Base-by-base conservation (phyloP, 352 stramenopile genomes). In the Globisporangium parvum region DNA sequence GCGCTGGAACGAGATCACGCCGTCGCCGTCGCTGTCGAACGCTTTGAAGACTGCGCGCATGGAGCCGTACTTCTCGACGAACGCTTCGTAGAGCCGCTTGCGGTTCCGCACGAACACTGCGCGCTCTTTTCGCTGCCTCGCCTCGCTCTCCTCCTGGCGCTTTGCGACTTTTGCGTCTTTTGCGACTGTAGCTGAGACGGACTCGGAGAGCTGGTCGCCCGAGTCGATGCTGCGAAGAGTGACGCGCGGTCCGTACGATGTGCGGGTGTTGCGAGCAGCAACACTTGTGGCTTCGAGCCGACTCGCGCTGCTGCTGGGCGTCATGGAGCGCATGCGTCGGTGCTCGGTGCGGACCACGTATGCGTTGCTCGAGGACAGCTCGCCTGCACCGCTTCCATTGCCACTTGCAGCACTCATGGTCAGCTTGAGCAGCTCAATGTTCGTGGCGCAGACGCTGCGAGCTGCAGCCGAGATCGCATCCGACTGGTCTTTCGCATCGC, bases 1-100 rank as follows among this genome's bases (percentile, higher is more conserved):
- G 21, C 81, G 76, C 67, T 91, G 76, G 28, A 75, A 82, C 39
- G 82, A 85, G 56, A 92, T 88, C 58, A 83, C 71, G 0, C 82
- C 82, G 46, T 84, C 77, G 9, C 60, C 67, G 37, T 88, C 74
- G 21, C 62, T 70, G 57, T 92, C 82, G 51, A 92, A 88, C 6
- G 82, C 82, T 39, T 69, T 69, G 60, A 89, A 92, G 18, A 91
- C 81, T 9, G 82, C 77, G 31, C 77, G 76, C 66, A 92, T 81
- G 1, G 82, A 92, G 3, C 82, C 82, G 49, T 91, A 92, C 47
- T 82, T 82, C 35, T 81, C 65, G 53, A 88, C 72, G 42, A 91
- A 87, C 2, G 80, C 74, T 37, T 78, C 73, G 47, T 73, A 85
- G 15, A 92, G 53, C 51, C 75, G 81, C 26, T 71, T 55, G 24